A percentile compares a stretch with the other conserved stretches of the same genome.
Evolutionary conservation across 2,329 filamentous ascomycete species (phyloP).

Genomic region (Trichoderma sp.): DNA sequence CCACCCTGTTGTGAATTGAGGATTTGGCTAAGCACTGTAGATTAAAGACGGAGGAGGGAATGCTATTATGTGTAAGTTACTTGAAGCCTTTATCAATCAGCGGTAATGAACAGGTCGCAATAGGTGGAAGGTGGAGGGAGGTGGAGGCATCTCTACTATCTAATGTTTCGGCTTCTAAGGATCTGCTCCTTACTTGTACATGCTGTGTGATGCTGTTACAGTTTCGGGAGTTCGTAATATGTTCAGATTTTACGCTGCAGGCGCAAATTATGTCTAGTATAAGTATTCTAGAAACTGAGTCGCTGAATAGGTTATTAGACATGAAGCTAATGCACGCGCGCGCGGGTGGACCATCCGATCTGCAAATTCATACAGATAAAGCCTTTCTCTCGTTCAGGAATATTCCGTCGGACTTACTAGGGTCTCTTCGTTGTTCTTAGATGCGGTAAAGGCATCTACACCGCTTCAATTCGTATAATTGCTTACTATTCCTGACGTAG

Average conservation of each 20-base stretch:
- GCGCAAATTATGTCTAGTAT: not conserved
- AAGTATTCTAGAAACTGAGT: not conserved
- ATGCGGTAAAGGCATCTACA: not conserved
- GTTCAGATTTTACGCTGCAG: not conserved
- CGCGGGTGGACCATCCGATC: not conserved
- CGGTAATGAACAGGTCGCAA: not conserved
- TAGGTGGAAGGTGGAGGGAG: not conserved
- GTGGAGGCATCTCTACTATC: not conserved
- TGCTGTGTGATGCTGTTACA: not conserved
- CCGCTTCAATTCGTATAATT: not conserved
- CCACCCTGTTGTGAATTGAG: not conserved
- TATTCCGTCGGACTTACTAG: not conserved
- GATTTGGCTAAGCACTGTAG: not conserved
- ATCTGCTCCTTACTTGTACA: not conserved
- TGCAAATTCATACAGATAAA: not conserved
- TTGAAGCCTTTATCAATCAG: not conserved
- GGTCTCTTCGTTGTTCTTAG: not conserved
- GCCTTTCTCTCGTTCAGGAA: not conserved
- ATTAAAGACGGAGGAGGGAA: not conserved
- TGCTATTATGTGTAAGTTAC: not conserved
- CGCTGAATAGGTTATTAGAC: not conserved
- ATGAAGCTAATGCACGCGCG: conserved; percentile 1
- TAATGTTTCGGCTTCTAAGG: not conserved
- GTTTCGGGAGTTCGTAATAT: not conserved
- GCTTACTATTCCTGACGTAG: not conserved